Evolutionary conservation across 148 eudicot genomes (phyloP).

Genomic region (Cornus controversa): DNA sequence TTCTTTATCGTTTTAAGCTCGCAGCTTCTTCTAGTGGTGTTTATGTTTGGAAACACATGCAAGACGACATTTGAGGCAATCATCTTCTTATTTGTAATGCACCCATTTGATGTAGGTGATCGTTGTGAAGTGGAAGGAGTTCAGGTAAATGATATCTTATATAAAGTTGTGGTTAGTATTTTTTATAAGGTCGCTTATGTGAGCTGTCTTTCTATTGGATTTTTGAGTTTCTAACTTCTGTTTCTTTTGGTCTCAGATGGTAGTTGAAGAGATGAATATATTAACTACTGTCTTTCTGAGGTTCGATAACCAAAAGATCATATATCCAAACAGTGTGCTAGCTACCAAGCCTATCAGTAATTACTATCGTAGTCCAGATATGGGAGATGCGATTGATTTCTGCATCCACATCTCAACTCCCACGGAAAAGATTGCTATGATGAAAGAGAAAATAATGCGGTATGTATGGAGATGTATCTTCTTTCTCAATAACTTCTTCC

Average conservation of each 20-base stretch:
- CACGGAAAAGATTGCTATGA: constrained; percentile 54
- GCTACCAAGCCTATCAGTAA: constrained; percentile 74
- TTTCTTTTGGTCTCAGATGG: constrained; percentile 46
- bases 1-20: constrained; percentile 67
- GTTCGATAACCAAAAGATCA: constrained; percentile 72
- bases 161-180: neutral
- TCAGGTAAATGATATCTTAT: constrained; percentile 43
- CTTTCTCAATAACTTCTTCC: neutral
- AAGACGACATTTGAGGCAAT: constrained; percentile 87
- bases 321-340: constrained; percentile 72
- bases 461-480: constrained; percentile 12
- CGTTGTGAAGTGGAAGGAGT: constrained; percentile 65
- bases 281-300: constrained; percentile 70
- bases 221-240: neutral
- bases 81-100: constrained; percentile 72
- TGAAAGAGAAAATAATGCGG: constrained; percentile 77
- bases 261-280: constrained; percentile 88
- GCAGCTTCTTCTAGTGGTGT: constrained; percentile 56
- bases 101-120: constrained; percentile 67
- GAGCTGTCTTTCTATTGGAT: neutral
- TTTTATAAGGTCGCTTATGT: neutral
- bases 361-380: constrained; percentile 81
- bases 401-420: constrained; percentile 73
- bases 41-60: constrained; percentile 68
- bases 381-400: constrained; percentile 81